A percentile compares a stretch with the other conserved stretches of the same genome.
Conservation (phyloP, 768 basidiomycete genomes). For the Psilocybe subaeruginosa region DNA sequence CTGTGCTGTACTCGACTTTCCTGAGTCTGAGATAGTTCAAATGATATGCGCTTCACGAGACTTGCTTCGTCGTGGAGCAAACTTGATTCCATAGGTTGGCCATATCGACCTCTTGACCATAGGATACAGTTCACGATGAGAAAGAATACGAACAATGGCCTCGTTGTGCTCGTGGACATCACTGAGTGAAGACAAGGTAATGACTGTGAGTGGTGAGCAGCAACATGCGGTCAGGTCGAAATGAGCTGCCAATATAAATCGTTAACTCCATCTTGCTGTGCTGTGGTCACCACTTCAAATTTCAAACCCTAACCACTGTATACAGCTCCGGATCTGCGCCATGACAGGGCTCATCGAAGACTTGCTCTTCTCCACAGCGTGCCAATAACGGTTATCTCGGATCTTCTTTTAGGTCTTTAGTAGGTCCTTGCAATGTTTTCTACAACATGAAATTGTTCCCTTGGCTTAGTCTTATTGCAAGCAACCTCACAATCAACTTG, state of each 20-base stretch:
- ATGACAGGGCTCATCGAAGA: no score
- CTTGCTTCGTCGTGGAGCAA: constrained; percentile 31
- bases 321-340: neutral
- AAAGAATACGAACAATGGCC: constrained; percentile 51
- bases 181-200: constrained; percentile 5
- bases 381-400: neutral
- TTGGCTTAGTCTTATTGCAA: no score
- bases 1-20: constrained; percentile 14
- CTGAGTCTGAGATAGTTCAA: constrained; percentile 35
- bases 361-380: no score
- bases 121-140: constrained; percentile 63
- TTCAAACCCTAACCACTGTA: neutral
- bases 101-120: constrained; percentile 66
- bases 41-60: constrained; percentile 46
- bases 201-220: neutral
- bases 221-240: constrained; percentile 13
- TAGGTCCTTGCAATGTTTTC: no score
- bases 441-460: no score
- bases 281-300: neutral
- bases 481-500: no score
- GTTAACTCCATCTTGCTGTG: neutral
- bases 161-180: constrained; percentile 54
- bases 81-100: constrained; percentile 30
- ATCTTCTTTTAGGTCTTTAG: no score
- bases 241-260: neutral